Conservation (phyloP, 768 basidiomycete genomes). For the Rhizopogon rudus region DNA sequence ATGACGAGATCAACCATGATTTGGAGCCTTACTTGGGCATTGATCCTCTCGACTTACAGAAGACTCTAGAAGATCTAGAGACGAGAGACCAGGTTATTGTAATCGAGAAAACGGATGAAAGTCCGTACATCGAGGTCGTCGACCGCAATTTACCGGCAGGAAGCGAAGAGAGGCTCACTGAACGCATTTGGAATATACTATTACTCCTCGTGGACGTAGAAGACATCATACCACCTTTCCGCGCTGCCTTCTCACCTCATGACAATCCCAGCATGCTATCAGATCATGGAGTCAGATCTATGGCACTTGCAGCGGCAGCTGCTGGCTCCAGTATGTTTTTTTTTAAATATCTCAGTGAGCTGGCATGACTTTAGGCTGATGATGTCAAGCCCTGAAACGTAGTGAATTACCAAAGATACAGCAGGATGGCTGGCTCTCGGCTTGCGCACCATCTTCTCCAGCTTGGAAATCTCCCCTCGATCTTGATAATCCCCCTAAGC, state of each 20-base stretch:
- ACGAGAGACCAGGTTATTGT: constrained; percentile 8
- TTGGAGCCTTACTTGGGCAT: constrained; percentile 34
- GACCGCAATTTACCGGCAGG: constrained; percentile 8
- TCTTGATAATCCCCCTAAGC: constrained; percentile 9
- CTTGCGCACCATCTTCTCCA: constrained; percentile 19
- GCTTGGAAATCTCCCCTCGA: constrained; percentile 26
- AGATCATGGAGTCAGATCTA: constrained; percentile 16
- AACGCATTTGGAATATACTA: constrained; percentile 11
- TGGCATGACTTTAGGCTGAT: not conserved
- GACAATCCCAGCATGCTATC: constrained; percentile 26
- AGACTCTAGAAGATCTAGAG: constrained; percentile 19
- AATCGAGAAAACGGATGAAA: constrained; percentile 15
- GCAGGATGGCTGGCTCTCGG: constrained; percentile 17
- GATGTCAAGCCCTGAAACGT: constrained; percentile 19
- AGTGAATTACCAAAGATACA: constrained; percentile 30
- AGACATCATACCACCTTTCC: constrained; percentile 25
- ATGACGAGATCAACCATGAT: constrained; percentile 38
- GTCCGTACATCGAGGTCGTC: constrained; percentile 10
- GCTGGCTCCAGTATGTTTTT: constrained; percentile 20
- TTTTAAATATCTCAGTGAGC: not conserved
- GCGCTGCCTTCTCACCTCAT: constrained; percentile 23
- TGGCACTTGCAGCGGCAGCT: constrained; percentile 21
- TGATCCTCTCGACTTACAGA: constrained; percentile 21
- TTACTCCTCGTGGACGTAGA: constrained; percentile 22
- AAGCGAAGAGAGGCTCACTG: not conserved